Conservation (phyloP, 306 rosid genomes). For the Pyrus communis region DNA sequence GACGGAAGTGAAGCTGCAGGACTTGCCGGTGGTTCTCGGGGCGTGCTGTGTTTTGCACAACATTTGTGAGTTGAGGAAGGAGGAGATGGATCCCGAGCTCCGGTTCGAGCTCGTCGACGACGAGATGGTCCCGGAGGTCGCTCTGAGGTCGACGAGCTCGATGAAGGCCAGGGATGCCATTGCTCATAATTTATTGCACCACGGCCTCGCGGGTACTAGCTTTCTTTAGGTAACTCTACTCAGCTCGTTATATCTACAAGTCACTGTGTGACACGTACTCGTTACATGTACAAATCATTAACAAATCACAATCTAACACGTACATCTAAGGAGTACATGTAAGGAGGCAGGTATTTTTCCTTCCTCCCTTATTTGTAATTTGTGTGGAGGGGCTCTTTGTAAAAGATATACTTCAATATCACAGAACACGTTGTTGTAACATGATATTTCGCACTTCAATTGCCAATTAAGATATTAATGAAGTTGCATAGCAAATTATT, state of each 20-base stretch:
- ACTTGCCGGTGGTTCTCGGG: constrained; percentile 81
- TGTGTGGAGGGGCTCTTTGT: constrained; percentile 32
- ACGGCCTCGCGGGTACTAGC: constrained; percentile 85
- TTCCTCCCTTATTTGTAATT: constrained; percentile 10
- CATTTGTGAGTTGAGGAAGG: constrained; percentile 72
- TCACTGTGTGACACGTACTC: too few relatives aligned
- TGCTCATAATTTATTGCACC: constrained; percentile 95
- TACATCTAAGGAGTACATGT: too few relatives aligned
- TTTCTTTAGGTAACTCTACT: constrained; percentile 30
- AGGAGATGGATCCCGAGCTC: constrained; percentile 52
- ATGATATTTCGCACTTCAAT: constrained; percentile 15
- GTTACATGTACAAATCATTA: too few relatives aligned
- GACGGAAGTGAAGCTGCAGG: constrained; percentile 87
- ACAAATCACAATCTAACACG: too few relatives aligned
- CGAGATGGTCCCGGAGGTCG: constrained; percentile 64
- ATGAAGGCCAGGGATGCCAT: constrained; percentile 77
- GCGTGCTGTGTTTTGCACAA: constrained; percentile 95
- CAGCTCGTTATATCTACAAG: too few relatives aligned
- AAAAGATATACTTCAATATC: constrained; percentile 19
- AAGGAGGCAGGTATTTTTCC: neutral
- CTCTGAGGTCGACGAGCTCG: constrained; percentile 50
- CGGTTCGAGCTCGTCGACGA: constrained; percentile 57
- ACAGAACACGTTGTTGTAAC: constrained; percentile 13
- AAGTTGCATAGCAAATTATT: neutral
- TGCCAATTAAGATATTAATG: constrained; percentile 15